phyloP scores from a whole-genome alignment of 352 stramenopile species.

The Phytophthora sp. region DNA sequence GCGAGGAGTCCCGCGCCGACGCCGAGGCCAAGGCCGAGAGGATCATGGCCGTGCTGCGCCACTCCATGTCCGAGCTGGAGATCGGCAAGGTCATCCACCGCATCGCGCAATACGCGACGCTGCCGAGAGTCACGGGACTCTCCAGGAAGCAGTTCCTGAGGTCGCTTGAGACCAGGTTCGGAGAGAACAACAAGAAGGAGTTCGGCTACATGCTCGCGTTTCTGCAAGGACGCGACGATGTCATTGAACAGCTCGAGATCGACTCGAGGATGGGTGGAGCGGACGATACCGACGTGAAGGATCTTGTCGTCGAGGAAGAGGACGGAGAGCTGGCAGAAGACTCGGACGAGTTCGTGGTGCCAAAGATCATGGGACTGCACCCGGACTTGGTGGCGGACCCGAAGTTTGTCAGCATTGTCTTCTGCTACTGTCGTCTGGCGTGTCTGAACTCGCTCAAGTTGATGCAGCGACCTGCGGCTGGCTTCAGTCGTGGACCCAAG shows the following conservation, averaged over 20 bases:
- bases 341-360: slow-evolving; percentile 50
- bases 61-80: slow-evolving; percentile 86
- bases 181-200: slow-evolving; percentile 58
- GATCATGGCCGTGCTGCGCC: slow-evolving; percentile 77
- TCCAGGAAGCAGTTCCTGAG: slow-evolving; percentile 82
- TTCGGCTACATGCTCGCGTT: slow-evolving; percentile 79
- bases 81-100: slow-evolving; percentile 85
- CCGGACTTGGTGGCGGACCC: slow-evolving; percentile 77
- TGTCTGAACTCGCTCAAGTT: slow-evolving; percentile 88
- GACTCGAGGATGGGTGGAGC: slow-evolving; percentile 38
- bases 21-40: slow-evolving; percentile 77
- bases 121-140: slow-evolving; percentile 71
- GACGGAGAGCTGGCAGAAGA: background rate
- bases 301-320: background rate
- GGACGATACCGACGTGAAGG: background rate
- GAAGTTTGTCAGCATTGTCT: slow-evolving; percentile 79
- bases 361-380: slow-evolving; percentile 80
- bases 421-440: slow-evolving; percentile 82
- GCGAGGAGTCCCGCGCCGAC: slow-evolving; percentile 71
- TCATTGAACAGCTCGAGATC: slow-evolving; percentile 70
- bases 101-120: slow-evolving; percentile 80
- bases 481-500: slow-evolving; percentile 61
- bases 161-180: slow-evolving; percentile 76
- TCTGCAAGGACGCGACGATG: slow-evolving; percentile 69
- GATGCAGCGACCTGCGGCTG: slow-evolving; percentile 55